A percentile compares a stretch with the other conserved stretches of the same genome.
Conservation (phyloP, 2,329 filamentous ascomycete genomes). For the Fonsecaea pugnacius region DNA sequence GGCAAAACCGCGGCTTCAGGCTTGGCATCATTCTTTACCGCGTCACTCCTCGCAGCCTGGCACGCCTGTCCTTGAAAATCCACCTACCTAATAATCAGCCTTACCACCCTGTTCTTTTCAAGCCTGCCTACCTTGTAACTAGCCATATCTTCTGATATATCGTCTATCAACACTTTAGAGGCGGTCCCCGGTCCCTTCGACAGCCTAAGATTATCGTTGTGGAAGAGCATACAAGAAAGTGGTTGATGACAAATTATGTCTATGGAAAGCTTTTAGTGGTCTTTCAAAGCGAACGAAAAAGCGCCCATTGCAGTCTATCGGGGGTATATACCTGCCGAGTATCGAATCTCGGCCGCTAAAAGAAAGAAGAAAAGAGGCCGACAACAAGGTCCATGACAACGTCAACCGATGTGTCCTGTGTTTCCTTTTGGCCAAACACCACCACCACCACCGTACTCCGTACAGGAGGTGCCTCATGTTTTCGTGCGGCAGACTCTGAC, state of each 20-base stretch:
- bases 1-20: constrained; percentile 17
- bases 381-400: constrained; percentile 22
- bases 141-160: not conserved
- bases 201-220: too few species aligned
- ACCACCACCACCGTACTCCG: constrained; percentile 12
- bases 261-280: not conserved
- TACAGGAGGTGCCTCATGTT: constrained; percentile 9
- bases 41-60: constrained; percentile 34
- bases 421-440: constrained; percentile 19
- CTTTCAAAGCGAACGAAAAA: not conserved
- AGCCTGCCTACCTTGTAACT: not conserved
- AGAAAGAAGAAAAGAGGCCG: constrained; percentile 19
- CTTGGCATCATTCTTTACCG: constrained; percentile 20
- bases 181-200: not conserved
- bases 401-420: constrained; percentile 25
- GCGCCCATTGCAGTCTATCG: constrained; percentile 27
- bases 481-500: constrained; percentile 17
- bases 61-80: not conserved
- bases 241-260: constrained; percentile 1
- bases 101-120: not conserved
- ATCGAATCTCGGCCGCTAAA: constrained; percentile 16
- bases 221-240: not conserved
- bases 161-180: not conserved
- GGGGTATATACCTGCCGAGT: constrained; percentile 29
- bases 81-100: too few species aligned